phyloP scores from a whole-genome alignment of 306 rosid genomes.

The Sophora flavescens region DNA sequence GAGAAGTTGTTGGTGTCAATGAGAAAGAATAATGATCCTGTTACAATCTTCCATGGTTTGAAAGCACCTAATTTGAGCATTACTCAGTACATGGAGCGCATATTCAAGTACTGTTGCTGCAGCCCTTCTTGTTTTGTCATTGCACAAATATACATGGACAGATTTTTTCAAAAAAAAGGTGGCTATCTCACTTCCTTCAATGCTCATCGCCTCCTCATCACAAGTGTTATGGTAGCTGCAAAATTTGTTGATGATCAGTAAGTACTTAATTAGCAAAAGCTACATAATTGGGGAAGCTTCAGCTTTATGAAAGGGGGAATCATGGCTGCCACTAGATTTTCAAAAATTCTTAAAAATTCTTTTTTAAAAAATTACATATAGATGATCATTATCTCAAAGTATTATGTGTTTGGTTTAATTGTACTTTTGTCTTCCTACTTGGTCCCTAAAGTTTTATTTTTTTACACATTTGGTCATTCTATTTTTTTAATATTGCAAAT shows the following conservation, averaged over 20 bases:
- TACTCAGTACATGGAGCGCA: slow-evolving; percentile 63
- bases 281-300: too few species aligned
- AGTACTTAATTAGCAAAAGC: slow-evolving; percentile 10
- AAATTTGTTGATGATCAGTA: slow-evolving; percentile 66
- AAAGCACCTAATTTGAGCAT: slow-evolving; percentile 64
- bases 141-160: slow-evolving; percentile 76
- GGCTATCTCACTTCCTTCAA: slow-evolving; percentile 66
- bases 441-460: too few species aligned
- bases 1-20: slow-evolving; percentile 45
- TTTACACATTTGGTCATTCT: too few species aligned
- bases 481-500: too few species aligned
- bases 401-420: too few species aligned
- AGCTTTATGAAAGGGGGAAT: too few species aligned
- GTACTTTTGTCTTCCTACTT: too few species aligned
- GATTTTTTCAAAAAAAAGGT: slow-evolving; percentile 49
- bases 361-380: too few species aligned
- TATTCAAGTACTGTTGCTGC: slow-evolving; percentile 65
- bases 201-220: slow-evolving; percentile 72
- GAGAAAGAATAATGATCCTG: slow-evolving; percentile 45
- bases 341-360: too few species aligned
- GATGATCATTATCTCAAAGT: too few species aligned
- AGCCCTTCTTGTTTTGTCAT: slow-evolving; percentile 67
- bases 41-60: slow-evolving; percentile 65
- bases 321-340: too few species aligned
- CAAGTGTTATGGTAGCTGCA: slow-evolving; percentile 67